phyloP scores from a whole-genome alignment of 2,329 filamentous ascomycete species.

The Verticillium alfalfae region DNA sequence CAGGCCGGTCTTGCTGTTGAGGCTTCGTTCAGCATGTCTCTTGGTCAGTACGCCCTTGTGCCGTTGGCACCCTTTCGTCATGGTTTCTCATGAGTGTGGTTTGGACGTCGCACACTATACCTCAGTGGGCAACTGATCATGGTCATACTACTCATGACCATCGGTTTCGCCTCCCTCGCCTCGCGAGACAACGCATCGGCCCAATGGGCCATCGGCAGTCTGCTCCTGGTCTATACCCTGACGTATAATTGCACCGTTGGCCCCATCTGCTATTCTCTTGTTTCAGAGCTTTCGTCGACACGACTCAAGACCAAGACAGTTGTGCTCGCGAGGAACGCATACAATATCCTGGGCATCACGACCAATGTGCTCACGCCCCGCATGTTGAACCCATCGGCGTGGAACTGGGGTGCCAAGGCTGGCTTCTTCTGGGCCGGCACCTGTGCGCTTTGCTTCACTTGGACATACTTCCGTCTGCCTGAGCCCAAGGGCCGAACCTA shows the following conservation, averaged over 20 bases:
- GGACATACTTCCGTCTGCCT: conserved; percentile 47
- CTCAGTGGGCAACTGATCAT: conserved; percentile 33
- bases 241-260: conserved; percentile 41
- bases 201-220: conserved; percentile 40
- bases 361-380: conserved; percentile 39
- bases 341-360: conserved; percentile 42
- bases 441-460: conserved; percentile 37
- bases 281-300: conserved; percentile 38
- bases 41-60: conserved; percentile 36
- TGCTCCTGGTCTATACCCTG: conserved; percentile 37
- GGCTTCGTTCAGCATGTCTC: conserved; percentile 30
- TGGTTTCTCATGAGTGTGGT: conserved; percentile 37
- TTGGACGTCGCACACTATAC: conserved; percentile 40
- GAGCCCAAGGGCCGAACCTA: conserved; percentile 50
- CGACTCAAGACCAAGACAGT: conserved; percentile 41
- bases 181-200: conserved; percentile 37
- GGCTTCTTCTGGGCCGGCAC: conserved; percentile 40
- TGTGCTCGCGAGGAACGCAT: conserved; percentile 35
- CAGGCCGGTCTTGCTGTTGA: conserved; percentile 32
- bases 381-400: conserved; percentile 40
- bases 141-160: conserved; percentile 29
- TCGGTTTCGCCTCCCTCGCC: conserved; percentile 37
- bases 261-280: conserved; percentile 35
- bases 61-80: conserved; percentile 36
- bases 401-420: conserved; percentile 41